Base-by-base conservation (phyloP, 805 yeast genomes). In the Yamadazyma sp. region DNA sequence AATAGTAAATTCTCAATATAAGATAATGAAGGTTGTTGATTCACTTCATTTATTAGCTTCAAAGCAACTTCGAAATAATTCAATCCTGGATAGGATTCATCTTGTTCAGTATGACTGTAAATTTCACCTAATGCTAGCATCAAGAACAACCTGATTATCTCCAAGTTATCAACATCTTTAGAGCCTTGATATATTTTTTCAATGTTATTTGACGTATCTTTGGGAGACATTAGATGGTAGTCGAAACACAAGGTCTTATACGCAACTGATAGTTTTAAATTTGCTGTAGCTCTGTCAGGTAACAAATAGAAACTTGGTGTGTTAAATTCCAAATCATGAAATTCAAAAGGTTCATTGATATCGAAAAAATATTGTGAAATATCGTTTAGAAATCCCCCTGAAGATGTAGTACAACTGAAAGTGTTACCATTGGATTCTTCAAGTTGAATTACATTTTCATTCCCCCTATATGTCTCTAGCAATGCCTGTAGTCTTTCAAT, bases 61-160 rank as follows among this genome's bases (percentile, higher is more conserved):
- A 27, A 13, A 11, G 19, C 30, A 15, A 17, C 5, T 27, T 27
- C 9, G 21, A 27, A 27, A n/a, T 7, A 27, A 11, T 27, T 27
- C 11, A 27, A 11, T n/a, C 30, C 30, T 7, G 30, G 30, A 27
- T 27, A 27, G 9, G 7, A 7, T 20, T 20, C 22, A 9, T 20
- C 9, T n/a, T 17, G 13, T 5, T 16, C 30, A 4, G 13, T 17
- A 15, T 27, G 19, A 5, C 16, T 27, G 16, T 27, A 27, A 15
- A 27, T 15, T 12, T 27, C 30, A 9, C 30, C 30, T 15, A 27
- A 27, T 7, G 30, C 14, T 7, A 27, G 14, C 30, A 27, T 27
- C 19, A 27, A 27, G 11, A 16, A 15, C 12, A 27, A 17, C 9
- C 30, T 15, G 11, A 27, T 17, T 16, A 27, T 13, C 16, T 27